phyloP scores from a whole-genome alignment of 768 basidiomycete genomes.

The Cystofilobasidium capitatum region DNA sequence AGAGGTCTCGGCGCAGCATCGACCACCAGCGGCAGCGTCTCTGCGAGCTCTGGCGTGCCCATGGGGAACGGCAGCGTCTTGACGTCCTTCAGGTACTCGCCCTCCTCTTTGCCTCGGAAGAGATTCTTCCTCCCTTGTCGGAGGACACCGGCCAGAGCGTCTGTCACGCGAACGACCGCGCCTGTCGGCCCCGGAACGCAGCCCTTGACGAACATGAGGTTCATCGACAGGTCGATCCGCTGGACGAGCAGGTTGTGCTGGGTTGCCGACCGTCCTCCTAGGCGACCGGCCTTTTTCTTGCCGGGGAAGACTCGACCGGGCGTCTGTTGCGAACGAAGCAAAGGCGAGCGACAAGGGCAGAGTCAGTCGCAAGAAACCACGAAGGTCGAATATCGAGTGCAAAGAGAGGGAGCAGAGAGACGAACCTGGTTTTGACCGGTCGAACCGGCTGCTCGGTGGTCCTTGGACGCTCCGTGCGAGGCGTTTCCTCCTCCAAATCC shows the following conservation, averaged over 20 bases:
- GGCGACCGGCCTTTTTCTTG: conserved; percentile 94
- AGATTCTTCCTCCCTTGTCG: conserved; percentile 55
- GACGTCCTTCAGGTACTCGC: conserved; percentile 48
- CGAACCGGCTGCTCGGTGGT: conserved; percentile 84
- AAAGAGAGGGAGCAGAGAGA: conserved; percentile 19
- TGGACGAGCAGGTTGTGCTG: conserved; percentile 80
- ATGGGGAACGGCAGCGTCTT: conserved; percentile 84
- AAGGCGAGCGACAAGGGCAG: background rate
- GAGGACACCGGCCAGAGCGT: conserved; percentile 80
- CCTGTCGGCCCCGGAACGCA: conserved; percentile 82
- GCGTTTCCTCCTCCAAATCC: conserved; percentile 82
- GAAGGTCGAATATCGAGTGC: background rate
- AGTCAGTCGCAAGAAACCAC: background rate
- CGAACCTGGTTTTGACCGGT: conserved; percentile 88
- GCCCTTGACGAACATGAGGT: conserved; percentile 86
- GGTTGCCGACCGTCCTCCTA: conserved; percentile 74
- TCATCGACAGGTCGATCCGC: conserved; percentile 72
- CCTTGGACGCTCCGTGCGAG: conserved; percentile 90
- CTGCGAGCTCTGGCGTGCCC: conserved; percentile 55
- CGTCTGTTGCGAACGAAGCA: conserved; percentile 51
- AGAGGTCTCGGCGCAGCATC: conserved; percentile 21
- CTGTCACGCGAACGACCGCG: conserved; percentile 70
- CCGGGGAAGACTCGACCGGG: conserved; percentile 94
- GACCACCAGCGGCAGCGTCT: conserved; percentile 27
- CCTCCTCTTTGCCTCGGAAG: conserved; percentile 43